These are phyloP conservation scores for Annona cherimola DNA, from an alignment of 164 flowering plant species.

Conservation along the genomic window DNA sequence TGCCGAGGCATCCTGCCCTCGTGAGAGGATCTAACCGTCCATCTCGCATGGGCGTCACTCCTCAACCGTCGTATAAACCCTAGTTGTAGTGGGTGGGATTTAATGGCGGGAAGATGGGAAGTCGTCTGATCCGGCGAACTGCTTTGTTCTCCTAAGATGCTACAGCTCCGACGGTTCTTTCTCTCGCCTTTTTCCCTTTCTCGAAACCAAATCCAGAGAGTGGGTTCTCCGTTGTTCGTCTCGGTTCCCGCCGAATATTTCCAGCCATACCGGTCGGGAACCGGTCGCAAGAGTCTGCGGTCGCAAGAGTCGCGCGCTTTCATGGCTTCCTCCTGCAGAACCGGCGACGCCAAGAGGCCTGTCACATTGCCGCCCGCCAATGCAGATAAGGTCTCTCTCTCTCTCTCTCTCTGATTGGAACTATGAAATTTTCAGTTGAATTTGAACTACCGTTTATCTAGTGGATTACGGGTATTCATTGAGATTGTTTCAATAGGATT, in stretches of 20 bases:
- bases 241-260: constrained; percentile 3
- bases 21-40: no score
- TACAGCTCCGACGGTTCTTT: neutral
- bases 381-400: constrained; percentile 26
- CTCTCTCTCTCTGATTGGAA: neutral
- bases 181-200: constrained; percentile 3
- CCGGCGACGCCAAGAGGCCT: constrained; percentile 36
- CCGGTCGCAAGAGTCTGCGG: constrained; percentile 6
- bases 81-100: constrained; percentile 2
- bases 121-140: neutral
- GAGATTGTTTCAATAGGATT: neutral
- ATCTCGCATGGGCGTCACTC: neutral
- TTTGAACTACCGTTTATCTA: neutral
- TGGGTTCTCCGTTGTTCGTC: neutral
- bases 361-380: constrained; percentile 35
- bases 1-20: no score
- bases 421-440: neutral
- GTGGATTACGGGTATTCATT: neutral
- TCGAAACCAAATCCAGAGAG: constrained; percentile 9
- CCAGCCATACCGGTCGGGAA: constrained; percentile 6
- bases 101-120: constrained; percentile 11
- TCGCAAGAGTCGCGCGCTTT: constrained; percentile 4
- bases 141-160: constrained; percentile 9
- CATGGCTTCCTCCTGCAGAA: constrained; percentile 21
- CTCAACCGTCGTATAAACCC: neutral